Conservation (phyloP, 169 alveolate species). For the Plasmodium reichenowi region DNA sequence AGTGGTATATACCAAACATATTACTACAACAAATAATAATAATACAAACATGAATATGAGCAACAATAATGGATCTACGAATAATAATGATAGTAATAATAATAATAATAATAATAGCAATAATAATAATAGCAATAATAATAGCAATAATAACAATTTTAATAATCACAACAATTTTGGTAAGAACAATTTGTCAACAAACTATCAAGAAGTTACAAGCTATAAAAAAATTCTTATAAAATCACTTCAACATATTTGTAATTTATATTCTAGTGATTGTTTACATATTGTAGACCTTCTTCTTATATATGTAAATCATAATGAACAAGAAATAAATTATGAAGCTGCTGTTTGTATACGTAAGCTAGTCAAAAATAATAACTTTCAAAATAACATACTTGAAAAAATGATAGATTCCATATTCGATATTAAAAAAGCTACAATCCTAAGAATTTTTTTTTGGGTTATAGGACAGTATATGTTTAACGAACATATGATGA, state of each 20-base stretch:
- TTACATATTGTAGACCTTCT: constrained; percentile 77
- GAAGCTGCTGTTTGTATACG: constrained; percentile 81
- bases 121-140: background rate
- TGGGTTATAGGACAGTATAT: constrained; percentile 66
- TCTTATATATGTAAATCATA: constrained; percentile 75
- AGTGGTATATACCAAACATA: constrained; percentile 26
- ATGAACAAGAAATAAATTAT: constrained; percentile 78
- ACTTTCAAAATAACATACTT: constrained; percentile 26
- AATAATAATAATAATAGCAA: background rate
- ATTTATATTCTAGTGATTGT: constrained; percentile 78
- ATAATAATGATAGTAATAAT: background rate
- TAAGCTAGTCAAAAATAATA: constrained; percentile 42
- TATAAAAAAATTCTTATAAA: constrained; percentile 81
- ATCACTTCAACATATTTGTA: constrained; percentile 82
- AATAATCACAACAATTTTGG: background rate
- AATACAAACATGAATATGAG: background rate
- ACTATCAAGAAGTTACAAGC: constrained; percentile 58
- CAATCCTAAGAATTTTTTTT: constrained; percentile 74
- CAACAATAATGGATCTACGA: background rate
- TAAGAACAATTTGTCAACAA: constrained; percentile 48
- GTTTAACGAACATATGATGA: constrained; percentile 28
- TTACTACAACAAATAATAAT: background rate
- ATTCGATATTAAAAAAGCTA: constrained; percentile 73
- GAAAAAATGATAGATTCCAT: constrained; percentile 53
- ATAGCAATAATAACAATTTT: background rate